Base-by-base conservation (phyloP, 2,329 filamentous ascomycete genomes). In the Sclerotinia subarctica region DNA sequence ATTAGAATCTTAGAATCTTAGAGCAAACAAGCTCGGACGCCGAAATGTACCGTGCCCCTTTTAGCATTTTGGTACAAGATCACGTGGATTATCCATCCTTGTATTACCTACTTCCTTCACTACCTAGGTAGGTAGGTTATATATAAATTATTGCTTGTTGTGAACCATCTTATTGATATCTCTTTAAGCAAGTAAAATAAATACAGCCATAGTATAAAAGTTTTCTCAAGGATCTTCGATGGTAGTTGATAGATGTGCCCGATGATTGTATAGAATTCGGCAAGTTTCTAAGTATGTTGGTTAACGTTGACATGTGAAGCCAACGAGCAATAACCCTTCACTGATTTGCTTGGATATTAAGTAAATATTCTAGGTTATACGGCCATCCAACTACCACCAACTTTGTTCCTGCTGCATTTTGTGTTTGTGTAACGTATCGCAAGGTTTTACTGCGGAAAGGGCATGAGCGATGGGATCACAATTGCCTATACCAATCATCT, bases 201-300 rank as follows among this genome's bases (percentile, higher is more conserved):
- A 24, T 17, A 13, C 3, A 6, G 35, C 32, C 11, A 13, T 4
- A 38, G 21, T 35, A 15, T 13, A 21, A 47, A 21, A 38, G 13
- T 1, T 13, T 5, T 3, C n/a, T 17, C 15, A n/a, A 6, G 3
- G 15, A 6, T 7, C 5, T 11, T 38, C 0, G 1, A 17, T n/a
- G 11, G 13, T 6, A 57, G 32, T 15, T 57, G 21, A 17, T 38
- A 24, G 53, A 38, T 38, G 3, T 38, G 6, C 32, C 35, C n/a
- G 21, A 38, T 57, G 4, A 21, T 7, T 10, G 5, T 4, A 8
- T 38, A 6, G 11, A 38, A n/a, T 57, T 7, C 21, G 32, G 21
- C 32, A 6, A 57, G 21, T 57, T 57, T 24, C 32, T 38, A 24
- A 4, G n/a, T 21, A n/a, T 17, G 15, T n/a, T 24, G 53, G 1